Base-by-base conservation (phyloP, 2,329 filamentous ascomycete species). In the Colletotrichum tamarilloi region DNA sequence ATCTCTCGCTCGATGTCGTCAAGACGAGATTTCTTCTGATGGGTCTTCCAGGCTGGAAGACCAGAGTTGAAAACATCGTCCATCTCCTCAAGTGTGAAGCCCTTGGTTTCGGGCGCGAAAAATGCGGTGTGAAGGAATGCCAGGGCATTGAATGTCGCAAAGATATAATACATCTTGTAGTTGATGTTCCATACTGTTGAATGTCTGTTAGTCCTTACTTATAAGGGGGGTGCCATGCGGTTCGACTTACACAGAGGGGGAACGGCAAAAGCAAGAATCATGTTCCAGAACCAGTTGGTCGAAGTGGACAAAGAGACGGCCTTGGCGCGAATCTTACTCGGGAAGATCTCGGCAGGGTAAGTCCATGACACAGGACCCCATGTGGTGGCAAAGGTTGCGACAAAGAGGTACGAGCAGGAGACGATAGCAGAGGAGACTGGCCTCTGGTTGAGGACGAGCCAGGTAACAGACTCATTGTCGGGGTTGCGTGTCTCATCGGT, bases 71-170 rank as follows among this genome's bases (percentile, higher is more conserved):
- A 95, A 75, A 95, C 91, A 16, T 90, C 89, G 76, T 94, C 92
- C 81, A 95, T 92, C 79, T 95, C 93, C 79, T 95, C 93, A 1
- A 95, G 88, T 14, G 26, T 8, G 9, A 38, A 22, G 11, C 16
- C 64, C 74, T 91, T 89, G 0, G 93, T 95, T 82, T 94, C 87
- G 0, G 92, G 92, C 1, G 85, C 84, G 26, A 85, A 79, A 75
- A 95, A 85, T 80, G 90, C 89, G 78, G 93, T 91, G 80, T 95
- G 92, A 64, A 95, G 80, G 53, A 91, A 91, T 77, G 93, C 93
- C 6, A 87, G 86, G 1, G 87, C 87, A 79, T 93, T 93, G 85
- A 95, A 94, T 19, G 91, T 87, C 14, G 88, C 94, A 78, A 96
- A 96, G 75, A 96, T 86, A 81, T 95, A 89, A 82, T 95, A 95